Conservation (phyloP, 2,329 filamentous ascomycete genomes). For the Clarireedia sp. region DNA sequence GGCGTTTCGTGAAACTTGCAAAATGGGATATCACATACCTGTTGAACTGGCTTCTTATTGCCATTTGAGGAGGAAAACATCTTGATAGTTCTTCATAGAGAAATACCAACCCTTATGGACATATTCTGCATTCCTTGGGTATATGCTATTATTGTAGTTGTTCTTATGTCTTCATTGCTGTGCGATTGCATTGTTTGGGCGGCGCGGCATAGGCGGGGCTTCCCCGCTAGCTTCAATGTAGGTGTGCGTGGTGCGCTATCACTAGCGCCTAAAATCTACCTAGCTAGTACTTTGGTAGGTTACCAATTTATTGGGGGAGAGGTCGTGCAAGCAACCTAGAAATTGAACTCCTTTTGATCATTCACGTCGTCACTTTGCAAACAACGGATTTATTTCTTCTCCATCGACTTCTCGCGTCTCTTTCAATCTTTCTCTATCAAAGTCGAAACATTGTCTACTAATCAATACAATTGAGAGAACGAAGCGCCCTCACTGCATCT, state of each 20-base stretch:
- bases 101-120: not conserved
- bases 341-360: too few species aligned
- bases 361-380: not conserved
- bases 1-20: conserved; percentile 4
- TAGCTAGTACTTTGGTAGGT: not conserved
- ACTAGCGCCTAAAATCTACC: not conserved
- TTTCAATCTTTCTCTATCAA: not conserved
- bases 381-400: not conserved
- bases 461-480: not conserved
- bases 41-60: conserved; percentile 63
- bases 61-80: conserved; percentile 60
- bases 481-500: not conserved
- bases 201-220: not conserved
- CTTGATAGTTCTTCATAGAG: conserved; percentile 12
- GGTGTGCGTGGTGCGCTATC: not conserved
- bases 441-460: not conserved
- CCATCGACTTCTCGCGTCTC: not conserved
- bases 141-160: not conserved
- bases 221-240: not conserved
- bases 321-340: not conserved
- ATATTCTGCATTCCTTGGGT: not conserved
- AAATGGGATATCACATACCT: conserved; percentile 45
- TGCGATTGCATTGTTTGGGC: not conserved
- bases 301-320: not conserved
- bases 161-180: not conserved